phyloP scores from a whole-genome alignment of 1,284 basidiomycete genomes.

The Coniferiporia sulphurascens region DNA sequence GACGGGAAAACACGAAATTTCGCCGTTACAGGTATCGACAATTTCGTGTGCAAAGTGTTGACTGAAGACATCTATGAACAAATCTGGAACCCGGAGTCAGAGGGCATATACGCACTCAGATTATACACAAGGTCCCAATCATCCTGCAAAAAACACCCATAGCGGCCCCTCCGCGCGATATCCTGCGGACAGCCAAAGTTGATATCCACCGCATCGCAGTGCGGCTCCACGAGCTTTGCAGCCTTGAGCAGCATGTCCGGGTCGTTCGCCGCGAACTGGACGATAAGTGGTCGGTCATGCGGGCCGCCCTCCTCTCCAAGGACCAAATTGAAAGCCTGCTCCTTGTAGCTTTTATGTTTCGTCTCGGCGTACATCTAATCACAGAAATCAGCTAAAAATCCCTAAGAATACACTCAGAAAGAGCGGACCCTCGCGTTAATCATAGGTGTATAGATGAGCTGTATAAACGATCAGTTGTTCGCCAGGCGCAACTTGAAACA shows the following conservation, averaged over 20 bases:
- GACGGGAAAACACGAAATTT: constrained; percentile 93
- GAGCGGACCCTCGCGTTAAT: constrained; percentile 79
- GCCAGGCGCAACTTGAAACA: constrained; percentile 17
- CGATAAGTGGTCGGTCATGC: constrained; percentile 80
- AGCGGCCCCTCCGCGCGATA: constrained; percentile 84
- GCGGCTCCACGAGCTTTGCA: constrained; percentile 66
- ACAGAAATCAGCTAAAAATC: background rate
- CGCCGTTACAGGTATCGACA: constrained; percentile 88
- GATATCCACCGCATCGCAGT: constrained; percentile 91
- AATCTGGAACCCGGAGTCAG: background rate
- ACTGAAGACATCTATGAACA: constrained; percentile 42
- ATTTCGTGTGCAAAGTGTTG: constrained; percentile 77
- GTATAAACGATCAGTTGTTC: constrained; percentile 5
- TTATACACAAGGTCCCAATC: constrained; percentile 86
- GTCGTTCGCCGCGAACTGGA: constrained; percentile 94
- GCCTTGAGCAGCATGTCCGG: constrained; percentile 73
- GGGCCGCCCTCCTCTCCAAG: constrained; percentile 26
- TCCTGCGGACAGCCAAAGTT: constrained; percentile 97
- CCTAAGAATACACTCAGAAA: background rate
- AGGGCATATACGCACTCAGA: constrained; percentile 55
- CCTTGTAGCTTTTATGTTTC: constrained; percentile 13
- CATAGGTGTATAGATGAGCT: constrained; percentile 95
- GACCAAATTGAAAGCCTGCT: constrained; percentile 14
- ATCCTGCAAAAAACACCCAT: constrained; percentile 91
- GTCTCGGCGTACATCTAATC: constrained; percentile 13